Evolutionary conservation across 1,284 basidiomycete species (phyloP).

Genomic region (Trichosporon asahii): DNA sequence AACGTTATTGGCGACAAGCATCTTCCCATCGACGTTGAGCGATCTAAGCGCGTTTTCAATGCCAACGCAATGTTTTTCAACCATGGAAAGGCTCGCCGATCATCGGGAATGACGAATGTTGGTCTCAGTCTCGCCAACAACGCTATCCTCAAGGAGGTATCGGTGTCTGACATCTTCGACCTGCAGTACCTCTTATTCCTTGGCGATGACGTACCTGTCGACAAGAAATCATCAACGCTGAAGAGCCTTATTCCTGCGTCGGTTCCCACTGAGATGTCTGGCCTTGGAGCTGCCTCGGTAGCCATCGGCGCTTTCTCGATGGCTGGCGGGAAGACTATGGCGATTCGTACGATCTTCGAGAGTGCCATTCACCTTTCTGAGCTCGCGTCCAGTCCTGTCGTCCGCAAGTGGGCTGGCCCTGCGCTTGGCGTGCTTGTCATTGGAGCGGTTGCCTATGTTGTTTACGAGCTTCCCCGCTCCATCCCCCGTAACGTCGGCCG

Average conservation of each 20-base stretch:
- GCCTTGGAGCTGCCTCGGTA: constrained; percentile 69
- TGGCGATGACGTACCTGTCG: constrained; percentile 53
- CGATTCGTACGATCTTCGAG: constrained; percentile 72
- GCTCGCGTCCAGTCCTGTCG: constrained; percentile 73
- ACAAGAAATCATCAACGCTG: constrained; percentile 21
- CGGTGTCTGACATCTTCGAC: constrained; percentile 78
- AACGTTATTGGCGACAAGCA: constrained; percentile 69
- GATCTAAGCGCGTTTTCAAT: constrained; percentile 79
- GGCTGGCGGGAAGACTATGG: constrained; percentile 74
- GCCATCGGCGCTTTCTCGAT: constrained; percentile 84
- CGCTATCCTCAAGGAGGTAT: constrained; percentile 46
- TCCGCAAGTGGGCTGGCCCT: constrained; percentile 84
- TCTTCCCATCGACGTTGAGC: constrained; percentile 76
- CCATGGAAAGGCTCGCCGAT: constrained; percentile 55
- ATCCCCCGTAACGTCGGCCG: constrained; percentile 90
- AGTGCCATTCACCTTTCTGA: constrained; percentile 70
- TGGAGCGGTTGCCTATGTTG: constrained; percentile 75
- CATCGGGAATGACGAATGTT: constrained; percentile 42
- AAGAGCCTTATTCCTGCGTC: constrained; percentile 39
- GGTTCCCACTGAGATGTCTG: constrained; percentile 53
- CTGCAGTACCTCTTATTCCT: constrained; percentile 69
- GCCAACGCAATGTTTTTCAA: constrained; percentile 87
- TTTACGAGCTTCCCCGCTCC: constrained; percentile 82
- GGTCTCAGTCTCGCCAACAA: constrained; percentile 48
- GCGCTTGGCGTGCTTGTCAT: constrained; percentile 67